Percentiles rank a stretch among this genome's conserved stretches.
Evolutionary conservation across 2,329 filamentous ascomycete genomes (phyloP).

Genomic region (Cordyceps pruinosa): DNA sequence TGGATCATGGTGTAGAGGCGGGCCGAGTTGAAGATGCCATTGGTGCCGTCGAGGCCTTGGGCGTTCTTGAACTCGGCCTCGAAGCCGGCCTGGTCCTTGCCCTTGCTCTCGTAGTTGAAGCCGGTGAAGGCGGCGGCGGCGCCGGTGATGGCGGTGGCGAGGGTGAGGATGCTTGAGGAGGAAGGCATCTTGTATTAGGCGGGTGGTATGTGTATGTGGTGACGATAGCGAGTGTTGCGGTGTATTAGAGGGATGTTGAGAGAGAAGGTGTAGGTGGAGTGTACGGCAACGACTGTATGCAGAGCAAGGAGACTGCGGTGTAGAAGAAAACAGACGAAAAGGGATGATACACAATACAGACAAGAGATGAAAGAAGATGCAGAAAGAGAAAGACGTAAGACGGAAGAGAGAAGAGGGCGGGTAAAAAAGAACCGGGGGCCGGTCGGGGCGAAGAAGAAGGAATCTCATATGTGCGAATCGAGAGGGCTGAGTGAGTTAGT

Average conservation of each 20-base stretch:
- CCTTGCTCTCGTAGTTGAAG: slow-evolving; percentile 64
- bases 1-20: slow-evolving; percentile 74
- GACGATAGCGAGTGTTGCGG: slow-evolving; percentile 1
- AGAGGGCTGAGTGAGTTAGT: background rate
- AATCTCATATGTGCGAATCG: slow-evolving; percentile 6
- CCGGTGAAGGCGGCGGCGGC: slow-evolving; percentile 45
- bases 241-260: background rate
- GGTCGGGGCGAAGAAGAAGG: background rate
- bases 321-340: background rate
- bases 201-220: background rate
- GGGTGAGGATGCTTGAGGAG: slow-evolving; percentile 25
- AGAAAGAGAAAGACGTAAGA: background rate
- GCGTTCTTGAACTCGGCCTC: slow-evolving; percentile 63
- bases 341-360: background rate
- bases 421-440: slow-evolving; percentile 1
- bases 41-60: slow-evolving; percentile 54
- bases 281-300: slow-evolving; percentile 6
- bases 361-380: background rate
- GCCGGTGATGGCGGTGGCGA: slow-evolving; percentile 29
- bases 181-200: slow-evolving; percentile 25
- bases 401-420: background rate
- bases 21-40: slow-evolving; percentile 57
- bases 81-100: slow-evolving; percentile 59
- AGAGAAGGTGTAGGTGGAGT: background rate
- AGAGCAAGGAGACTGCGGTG: background rate